A percentile compares a stretch with the other conserved stretches of the same genome.
Evolutionary conservation across 441 rosid genomes (phyloP).

Genomic region (Arabidopsis hybrid): DNA sequence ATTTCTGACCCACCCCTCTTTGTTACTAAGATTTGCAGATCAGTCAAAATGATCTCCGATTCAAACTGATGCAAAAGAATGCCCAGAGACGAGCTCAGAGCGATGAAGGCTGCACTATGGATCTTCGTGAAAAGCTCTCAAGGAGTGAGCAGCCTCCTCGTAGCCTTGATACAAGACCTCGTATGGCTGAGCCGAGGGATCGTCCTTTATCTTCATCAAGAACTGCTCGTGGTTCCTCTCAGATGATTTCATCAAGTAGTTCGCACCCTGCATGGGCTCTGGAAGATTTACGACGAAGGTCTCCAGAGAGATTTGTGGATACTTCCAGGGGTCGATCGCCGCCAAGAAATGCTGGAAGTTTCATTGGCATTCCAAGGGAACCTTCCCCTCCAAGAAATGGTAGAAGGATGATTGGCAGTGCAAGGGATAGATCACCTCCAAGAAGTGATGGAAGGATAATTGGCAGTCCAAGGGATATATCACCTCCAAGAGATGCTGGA

Average conservation of each 20-base stretch:
- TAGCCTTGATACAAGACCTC: constrained; percentile 47
- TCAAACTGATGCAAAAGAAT: constrained; percentile 79
- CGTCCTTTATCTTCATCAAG: constrained; percentile 62
- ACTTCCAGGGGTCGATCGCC: constrained; percentile 69
- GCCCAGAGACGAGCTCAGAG: constrained; percentile 52
- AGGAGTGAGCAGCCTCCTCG: constrained; percentile 54
- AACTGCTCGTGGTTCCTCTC: constrained; percentile 60
- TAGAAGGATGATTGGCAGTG: constrained; percentile 32
- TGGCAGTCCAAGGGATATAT: constrained; percentile 2
- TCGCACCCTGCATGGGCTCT: constrained; percentile 71
- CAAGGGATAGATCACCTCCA: constrained; percentile 62
- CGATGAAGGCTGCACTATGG: constrained; percentile 56
- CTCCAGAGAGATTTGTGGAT: constrained; percentile 63
- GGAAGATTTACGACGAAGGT: constrained; percentile 70
- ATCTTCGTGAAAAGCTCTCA: constrained; percentile 77
- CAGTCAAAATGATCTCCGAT: constrained; percentile 75
- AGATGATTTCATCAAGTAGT: constrained; percentile 54
- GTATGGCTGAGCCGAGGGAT: constrained; percentile 55
- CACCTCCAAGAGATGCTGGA: constrained; percentile 4
- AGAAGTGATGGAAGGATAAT: constrained; percentile 9
- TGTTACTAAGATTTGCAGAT: constrained; percentile 60
- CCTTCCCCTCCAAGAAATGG: constrained; percentile 57
- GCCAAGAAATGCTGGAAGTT: constrained; percentile 45
- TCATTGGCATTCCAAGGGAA: constrained; percentile 54
- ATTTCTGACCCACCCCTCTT: constrained; percentile 51